Percentiles rank a stretch among this genome's conserved stretches.
Evolutionary conservation across 2,329 filamentous ascomycete genomes (phyloP).

Genomic region (Gyromitra esculenta): DNA sequence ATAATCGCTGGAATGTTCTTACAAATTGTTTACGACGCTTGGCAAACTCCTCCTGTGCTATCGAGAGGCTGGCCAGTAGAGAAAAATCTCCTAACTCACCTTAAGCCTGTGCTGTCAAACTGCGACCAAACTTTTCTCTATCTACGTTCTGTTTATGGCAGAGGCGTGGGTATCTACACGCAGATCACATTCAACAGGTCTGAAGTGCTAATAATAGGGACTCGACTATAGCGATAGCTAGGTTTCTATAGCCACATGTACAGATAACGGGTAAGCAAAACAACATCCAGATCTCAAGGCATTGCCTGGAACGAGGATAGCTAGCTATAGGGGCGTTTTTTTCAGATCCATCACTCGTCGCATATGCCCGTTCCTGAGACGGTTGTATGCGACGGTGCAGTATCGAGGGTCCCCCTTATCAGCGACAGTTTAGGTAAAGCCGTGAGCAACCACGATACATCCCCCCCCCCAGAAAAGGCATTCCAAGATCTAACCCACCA

Average conservation of each 20-base stretch:
- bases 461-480: background rate
- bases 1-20: background rate
- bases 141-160: background rate
- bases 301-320: background rate
- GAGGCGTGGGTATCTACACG: background rate
- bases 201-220: background rate
- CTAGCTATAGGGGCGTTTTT: background rate
- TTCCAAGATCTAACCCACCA: background rate
- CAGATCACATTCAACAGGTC: background rate
- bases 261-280: background rate
- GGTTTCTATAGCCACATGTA: background rate
- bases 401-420: background rate
- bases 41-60: background rate
- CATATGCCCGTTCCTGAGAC: background rate
- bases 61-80: background rate
- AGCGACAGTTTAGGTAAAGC: conserved; percentile 5
- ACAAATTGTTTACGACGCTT: background rate
- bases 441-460: conserved; percentile 1
- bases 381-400: too few relatives aligned
- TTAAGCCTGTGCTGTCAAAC: background rate
- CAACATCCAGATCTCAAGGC: background rate
- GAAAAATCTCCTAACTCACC: background rate
- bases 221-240: background rate
- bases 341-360: background rate
- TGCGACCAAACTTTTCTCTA: background rate